Percentiles rank a stretch among this genome's conserved stretches.
These are phyloP conservation scores for Penicillium sp. DNA, from an alignment of 2,329 filamentous ascomycete species.

Conservation along the genomic window DNA sequence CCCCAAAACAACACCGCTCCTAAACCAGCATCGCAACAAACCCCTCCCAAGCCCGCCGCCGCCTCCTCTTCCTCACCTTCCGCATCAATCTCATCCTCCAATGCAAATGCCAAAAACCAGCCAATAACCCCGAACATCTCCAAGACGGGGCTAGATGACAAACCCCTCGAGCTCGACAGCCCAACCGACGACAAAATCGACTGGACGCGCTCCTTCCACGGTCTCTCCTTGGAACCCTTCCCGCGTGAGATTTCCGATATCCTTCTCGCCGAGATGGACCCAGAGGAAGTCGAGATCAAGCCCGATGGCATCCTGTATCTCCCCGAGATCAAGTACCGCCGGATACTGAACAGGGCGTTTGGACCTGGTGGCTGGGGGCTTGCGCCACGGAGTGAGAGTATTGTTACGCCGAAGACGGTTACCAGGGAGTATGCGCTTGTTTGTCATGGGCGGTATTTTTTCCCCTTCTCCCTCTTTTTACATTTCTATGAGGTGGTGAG, in stretches of 20 bases:
- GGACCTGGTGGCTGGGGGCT: constrained; percentile 96
- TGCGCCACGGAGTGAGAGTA: constrained; percentile 82
- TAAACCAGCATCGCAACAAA: constrained; percentile 2
- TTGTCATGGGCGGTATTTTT: constrained; percentile 76
- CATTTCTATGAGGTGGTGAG: not conserved
- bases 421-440: constrained; percentile 94
- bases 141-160: constrained; percentile 44
- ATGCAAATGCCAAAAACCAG: constrained; percentile 32
- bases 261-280: constrained; percentile 69
- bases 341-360: constrained; percentile 88
- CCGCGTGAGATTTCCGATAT: constrained; percentile 69
- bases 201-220: constrained; percentile 85
- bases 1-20: not conserved
- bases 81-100: constrained; percentile 22
- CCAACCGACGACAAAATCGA: constrained; percentile 61
- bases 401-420: constrained; percentile 78
- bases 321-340: constrained; percentile 96
- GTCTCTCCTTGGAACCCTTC: constrained; percentile 74
- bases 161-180: constrained; percentile 37
- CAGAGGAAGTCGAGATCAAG: constrained; percentile 91
- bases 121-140: constrained; percentile 43
- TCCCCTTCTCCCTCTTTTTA: not conserved
- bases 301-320: constrained; percentile 96
- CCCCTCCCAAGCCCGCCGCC: constrained; percentile 16
- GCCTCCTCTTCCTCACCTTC: constrained; percentile 24